Evolutionary conservation across 2,329 filamentous ascomycete species (phyloP), one percentile per base, ranked within the genome.

Genomic region (Talaromyces albobiverticillius): DNA sequence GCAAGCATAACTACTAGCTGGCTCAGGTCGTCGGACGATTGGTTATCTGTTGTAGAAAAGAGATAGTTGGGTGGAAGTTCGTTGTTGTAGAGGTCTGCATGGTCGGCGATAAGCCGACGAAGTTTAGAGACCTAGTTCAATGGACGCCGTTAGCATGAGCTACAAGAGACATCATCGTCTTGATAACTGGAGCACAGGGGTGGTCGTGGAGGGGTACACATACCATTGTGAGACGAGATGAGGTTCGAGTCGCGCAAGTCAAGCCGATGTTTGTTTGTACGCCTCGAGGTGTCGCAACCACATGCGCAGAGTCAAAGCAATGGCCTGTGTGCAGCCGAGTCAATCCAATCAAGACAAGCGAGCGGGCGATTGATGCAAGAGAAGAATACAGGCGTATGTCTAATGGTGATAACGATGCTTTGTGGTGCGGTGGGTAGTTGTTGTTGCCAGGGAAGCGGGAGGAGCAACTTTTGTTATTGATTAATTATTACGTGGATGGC

Each of bases 21-120:
- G 2, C 79, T 83, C 7, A 86, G 72, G 58, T 84, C 81, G 57
- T 83, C 80, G 41, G 62, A 61, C 38, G 68, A 66, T 41, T 62
- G 60, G 59, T 64, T 59, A 49, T 70, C 67, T 26, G 67, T 64
- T 2, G 76, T 68, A 2, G 79, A 76, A 60, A 84, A 82, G 54
- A 86, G 75, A 67, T 84, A 86, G 65, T 85, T 82, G 29, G 82
- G 83, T 16, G 83, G 83, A 1, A 85, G 76, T 8, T 75, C 75
- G 22, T 75, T 67, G 55, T 74, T 78, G 61, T 82, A 80, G 11
- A 86, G 73, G 16, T 77, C 76, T 57, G 77, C 76, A 65, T 85
- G 82, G 66, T 86, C 83, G 58, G 77, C 75, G 25, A 81, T 81
- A 38, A 86, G 78, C 57, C 83, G 81, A 54, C 82, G 81, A 43